A percentile compares a stretch with the other conserved stretches of the same genome.
These are phyloP conservation scores for Schizothecium vesticola DNA, from an alignment of 495 filamentous ascomycete species.

Conservation along the genomic window DNA sequence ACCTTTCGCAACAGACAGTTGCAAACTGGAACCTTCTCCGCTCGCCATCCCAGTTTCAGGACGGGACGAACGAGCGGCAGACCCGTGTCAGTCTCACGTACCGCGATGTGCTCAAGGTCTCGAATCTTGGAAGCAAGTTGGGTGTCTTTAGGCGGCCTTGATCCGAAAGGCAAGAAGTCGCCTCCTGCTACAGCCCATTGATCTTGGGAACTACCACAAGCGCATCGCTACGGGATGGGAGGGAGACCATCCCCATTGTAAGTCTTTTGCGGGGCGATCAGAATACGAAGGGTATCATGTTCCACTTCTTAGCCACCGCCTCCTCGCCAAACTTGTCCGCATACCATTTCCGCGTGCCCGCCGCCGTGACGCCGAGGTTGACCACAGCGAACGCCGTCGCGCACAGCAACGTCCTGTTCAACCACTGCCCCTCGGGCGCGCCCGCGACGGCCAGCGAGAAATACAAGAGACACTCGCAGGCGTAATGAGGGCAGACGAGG, in stretches of 20 bases:
- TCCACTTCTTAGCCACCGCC: slow-evolving; percentile 62
- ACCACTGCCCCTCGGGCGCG: slow-evolving; percentile 53
- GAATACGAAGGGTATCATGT: slow-evolving; percentile 78
- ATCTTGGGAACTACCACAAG: neutral
- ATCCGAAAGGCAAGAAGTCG: neutral
- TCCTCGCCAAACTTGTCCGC: slow-evolving; percentile 66
- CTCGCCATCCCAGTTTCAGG: slow-evolving; percentile 48
- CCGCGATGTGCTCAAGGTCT: slow-evolving; percentile 85
- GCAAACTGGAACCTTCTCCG: slow-evolving; percentile 81
- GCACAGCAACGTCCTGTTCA: slow-evolving; percentile 70
- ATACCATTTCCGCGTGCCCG: slow-evolving; percentile 77
- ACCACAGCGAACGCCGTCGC: slow-evolving; percentile 66
- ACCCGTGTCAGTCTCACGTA: slow-evolving; percentile 85
- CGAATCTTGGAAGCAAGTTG: slow-evolving; percentile 63
- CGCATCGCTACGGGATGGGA: too few relatives aligned
- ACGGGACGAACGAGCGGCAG: slow-evolving; percentile 55
- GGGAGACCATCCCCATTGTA: neutral
- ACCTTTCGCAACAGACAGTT: slow-evolving; percentile 57
- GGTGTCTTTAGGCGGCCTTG: slow-evolving; percentile 44
- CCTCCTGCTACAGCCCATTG: neutral
- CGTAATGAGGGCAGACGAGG: slow-evolving; percentile 86
- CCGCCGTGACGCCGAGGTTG: slow-evolving; percentile 81
- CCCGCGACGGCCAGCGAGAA: slow-evolving; percentile 67
- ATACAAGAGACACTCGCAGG: slow-evolving; percentile 80
- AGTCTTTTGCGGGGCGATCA: slow-evolving; percentile 29